These are phyloP conservation scores for Leucogyrophana mollusca DNA, from an alignment of 768 basidiomycete species.

Conservation along the genomic window DNA sequence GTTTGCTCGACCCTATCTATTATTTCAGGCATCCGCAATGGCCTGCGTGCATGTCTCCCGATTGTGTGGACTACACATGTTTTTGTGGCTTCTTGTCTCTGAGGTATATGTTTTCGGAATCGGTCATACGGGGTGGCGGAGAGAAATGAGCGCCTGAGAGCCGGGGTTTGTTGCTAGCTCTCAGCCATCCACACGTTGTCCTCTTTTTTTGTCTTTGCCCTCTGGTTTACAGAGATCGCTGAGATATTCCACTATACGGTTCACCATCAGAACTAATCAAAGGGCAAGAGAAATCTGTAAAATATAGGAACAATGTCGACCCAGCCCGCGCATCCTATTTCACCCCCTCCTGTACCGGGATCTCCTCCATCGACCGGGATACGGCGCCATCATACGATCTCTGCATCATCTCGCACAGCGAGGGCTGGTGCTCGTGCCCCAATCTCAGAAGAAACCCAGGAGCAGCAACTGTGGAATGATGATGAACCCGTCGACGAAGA, in stretches of 20 bases:
- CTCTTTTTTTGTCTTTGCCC: slow-evolving; percentile 7
- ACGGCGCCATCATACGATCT: slow-evolving; percentile 83
- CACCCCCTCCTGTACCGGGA: slow-evolving; percentile 40
- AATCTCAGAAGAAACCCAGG: slow-evolving; percentile 67
- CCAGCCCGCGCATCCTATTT: slow-evolving; percentile 35
- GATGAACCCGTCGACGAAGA: slow-evolving; percentile 79
- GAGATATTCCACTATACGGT: neutral
- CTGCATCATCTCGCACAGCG: slow-evolving; percentile 66
- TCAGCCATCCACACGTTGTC: neutral
- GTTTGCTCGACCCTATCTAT: no score
- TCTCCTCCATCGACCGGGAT: slow-evolving; percentile 46
- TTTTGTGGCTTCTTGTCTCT: no score
- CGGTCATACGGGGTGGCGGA: no score
- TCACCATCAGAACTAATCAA: slow-evolving; percentile 2
- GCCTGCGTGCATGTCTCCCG: no score
- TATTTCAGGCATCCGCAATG: no score
- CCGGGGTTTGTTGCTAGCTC: no score
- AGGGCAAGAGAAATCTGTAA: slow-evolving; percentile 7
- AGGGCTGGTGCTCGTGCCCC: slow-evolving; percentile 59
- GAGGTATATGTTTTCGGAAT: no score
- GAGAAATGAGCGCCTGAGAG: no score
- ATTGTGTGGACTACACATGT: no score
- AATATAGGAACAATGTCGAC: slow-evolving; percentile 31
- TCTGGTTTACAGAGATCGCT: slow-evolving; percentile 7
- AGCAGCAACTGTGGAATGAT: slow-evolving; percentile 61